phyloP scores from a whole-genome alignment of 805 yeast species.

The Ogataea dorogensis region DNA sequence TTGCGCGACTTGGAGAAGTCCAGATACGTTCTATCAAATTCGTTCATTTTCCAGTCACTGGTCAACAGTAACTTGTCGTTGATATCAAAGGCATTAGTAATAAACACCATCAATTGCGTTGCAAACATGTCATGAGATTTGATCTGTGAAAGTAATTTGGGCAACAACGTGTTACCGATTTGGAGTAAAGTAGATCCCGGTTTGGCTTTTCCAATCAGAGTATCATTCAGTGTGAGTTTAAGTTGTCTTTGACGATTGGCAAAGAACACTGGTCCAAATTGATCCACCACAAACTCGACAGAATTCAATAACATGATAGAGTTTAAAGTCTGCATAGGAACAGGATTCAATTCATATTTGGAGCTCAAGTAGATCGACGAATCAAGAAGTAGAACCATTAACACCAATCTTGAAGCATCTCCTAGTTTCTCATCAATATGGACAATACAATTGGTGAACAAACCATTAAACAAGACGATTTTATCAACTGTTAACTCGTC shows the following conservation, averaged over 20 bases:
- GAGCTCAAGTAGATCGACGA: constrained; percentile 20
- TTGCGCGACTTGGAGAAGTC: constrained; percentile 20
- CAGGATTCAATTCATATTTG: constrained; percentile 12
- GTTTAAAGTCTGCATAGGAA: constrained; percentile 31
- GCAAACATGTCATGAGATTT: constrained; percentile 25
- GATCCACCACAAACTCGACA: constrained; percentile 21
- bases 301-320: constrained; percentile 23
- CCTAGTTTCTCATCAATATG: constrained; percentile 4
- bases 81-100: constrained; percentile 28
- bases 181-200: constrained; percentile 34
- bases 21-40: constrained; percentile 17
- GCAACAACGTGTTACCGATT: constrained; percentile 28
- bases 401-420: constrained; percentile 4
- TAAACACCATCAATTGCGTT: constrained; percentile 23
- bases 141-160: constrained; percentile 20
- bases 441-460: constrained; percentile 10
- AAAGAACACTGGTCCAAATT: constrained; percentile 25
- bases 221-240: constrained; percentile 25
- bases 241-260: constrained; percentile 17
- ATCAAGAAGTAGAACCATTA: constrained; percentile 24
- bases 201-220: constrained; percentile 30
- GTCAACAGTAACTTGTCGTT: constrained; percentile 31
- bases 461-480: constrained; percentile 17
- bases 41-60: constrained; percentile 29
- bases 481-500: constrained; percentile 10